Conservation (phyloP, 176 grass and related monocot species). For the bread wheat (Triticum aestivum) region DNA sequence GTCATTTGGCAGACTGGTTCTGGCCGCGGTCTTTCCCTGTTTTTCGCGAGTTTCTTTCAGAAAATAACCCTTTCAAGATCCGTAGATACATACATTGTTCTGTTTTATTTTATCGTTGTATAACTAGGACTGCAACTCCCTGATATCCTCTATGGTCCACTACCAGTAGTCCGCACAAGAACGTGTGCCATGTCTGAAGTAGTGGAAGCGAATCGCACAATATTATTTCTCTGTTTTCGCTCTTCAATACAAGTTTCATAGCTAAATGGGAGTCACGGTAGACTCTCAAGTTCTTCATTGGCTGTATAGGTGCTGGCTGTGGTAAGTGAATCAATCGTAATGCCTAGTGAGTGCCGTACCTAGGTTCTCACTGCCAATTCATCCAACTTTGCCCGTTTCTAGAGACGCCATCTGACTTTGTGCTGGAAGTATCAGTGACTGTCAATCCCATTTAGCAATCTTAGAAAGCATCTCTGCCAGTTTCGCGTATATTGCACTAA, state of each 20-base stretch:
- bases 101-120: too few species aligned
- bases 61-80: too few species aligned
- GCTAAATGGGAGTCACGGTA: constrained; percentile 44
- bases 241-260: constrained; percentile 59
- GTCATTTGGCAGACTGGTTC: too few species aligned
- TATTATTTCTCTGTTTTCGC: constrained; percentile 33
- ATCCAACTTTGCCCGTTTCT: not conserved
- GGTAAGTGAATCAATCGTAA: constrained; percentile 42
- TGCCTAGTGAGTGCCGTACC: constrained; percentile 47
- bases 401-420: constrained; percentile 16
- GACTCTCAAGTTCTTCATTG: constrained; percentile 69
- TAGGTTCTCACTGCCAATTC: not conserved
- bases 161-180: too few species aligned
- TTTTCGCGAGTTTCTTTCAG: too few species aligned
- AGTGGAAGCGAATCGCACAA: too few species aligned
- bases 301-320: constrained; percentile 40
- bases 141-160: too few species aligned
- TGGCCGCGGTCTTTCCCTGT: too few species aligned
- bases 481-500: constrained; percentile 44
- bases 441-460: constrained; percentile 27
- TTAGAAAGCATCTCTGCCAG: constrained; percentile 54
- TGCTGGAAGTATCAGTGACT: not conserved
- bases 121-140: too few species aligned
- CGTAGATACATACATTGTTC: too few species aligned
- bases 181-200: too few species aligned